Conservation (phyloP, 257 asterid species). For the Leonotis leonurus region DNA sequence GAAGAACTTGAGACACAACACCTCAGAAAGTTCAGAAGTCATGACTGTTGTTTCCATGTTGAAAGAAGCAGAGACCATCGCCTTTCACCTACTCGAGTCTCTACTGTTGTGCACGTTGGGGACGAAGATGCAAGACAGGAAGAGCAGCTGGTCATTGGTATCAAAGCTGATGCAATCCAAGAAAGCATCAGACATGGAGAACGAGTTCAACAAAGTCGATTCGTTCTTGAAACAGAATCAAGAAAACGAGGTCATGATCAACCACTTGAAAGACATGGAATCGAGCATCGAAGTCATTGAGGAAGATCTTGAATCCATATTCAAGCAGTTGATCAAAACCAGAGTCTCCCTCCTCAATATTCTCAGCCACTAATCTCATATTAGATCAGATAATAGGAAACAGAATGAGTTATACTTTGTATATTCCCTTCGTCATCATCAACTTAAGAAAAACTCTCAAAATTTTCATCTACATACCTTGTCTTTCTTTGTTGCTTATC, state of each 20-base stretch:
- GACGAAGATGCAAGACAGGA: slow-evolving; percentile 10
- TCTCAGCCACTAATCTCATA: neutral
- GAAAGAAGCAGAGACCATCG: slow-evolving; percentile 22
- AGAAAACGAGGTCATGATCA: slow-evolving; percentile 4
- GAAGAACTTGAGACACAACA: slow-evolving; percentile 12
- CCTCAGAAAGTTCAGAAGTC: neutral
- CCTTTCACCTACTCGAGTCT: slow-evolving; percentile 12
- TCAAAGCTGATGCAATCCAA: slow-evolving; percentile 24
- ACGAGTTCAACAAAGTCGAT: slow-evolving; percentile 29
- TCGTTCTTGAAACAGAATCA: slow-evolving; percentile 12
- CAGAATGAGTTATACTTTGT: too few species aligned
- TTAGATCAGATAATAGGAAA: too few species aligned
- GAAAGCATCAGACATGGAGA: slow-evolving; percentile 17
- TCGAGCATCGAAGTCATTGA: slow-evolving; percentile 26
- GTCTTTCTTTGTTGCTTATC: too few species aligned
- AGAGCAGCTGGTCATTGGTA: slow-evolving; percentile 28
- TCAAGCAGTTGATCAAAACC: slow-evolving; percentile 30
- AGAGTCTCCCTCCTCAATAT: slow-evolving; percentile 33
- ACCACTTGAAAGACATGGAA: slow-evolving; percentile 27
- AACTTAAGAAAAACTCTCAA: too few species aligned
- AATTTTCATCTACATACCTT: too few species aligned
- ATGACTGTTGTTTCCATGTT: neutral
- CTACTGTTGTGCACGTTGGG: slow-evolving; percentile 18
- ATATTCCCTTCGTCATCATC: too few species aligned
- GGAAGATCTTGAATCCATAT: slow-evolving; percentile 24